phyloP scores from a whole-genome alignment of 2,329 filamentous ascomycete species.

The Chrysosporium queenslandicum region DNA sequence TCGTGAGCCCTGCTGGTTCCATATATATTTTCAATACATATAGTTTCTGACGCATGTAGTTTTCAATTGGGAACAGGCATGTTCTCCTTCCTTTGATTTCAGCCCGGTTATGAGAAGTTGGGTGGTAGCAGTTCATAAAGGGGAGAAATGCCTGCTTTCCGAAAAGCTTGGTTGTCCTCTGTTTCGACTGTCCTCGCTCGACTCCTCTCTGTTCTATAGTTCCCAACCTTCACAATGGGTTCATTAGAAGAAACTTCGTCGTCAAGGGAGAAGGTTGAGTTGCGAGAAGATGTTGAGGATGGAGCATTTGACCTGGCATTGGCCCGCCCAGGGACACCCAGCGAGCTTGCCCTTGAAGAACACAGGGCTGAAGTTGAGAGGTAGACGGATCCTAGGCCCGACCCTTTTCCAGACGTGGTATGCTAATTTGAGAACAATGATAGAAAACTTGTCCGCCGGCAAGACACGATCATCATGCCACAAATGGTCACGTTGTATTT shows the following conservation, averaged over 20 bases:
- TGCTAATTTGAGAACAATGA: background rate
- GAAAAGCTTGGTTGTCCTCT: background rate
- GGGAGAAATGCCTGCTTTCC: background rate
- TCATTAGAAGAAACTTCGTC: no score
- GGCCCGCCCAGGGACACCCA: background rate
- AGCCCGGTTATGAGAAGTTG: background rate
- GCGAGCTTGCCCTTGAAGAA: background rate
- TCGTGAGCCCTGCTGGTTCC: background rate
- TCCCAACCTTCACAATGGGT: no score
- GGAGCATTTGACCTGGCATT: background rate
- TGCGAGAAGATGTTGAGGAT: background rate
- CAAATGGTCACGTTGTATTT: slow-evolving; percentile 15
- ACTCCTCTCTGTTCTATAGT: no score
- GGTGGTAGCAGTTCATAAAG: background rate
- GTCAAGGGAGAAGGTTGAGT: background rate
- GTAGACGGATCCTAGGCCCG: background rate
- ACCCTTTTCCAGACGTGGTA: background rate
- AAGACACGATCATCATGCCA: slow-evolving; percentile 17
- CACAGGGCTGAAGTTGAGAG: slow-evolving; percentile 12
- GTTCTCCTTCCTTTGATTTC: background rate
- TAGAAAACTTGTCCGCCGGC: slow-evolving; percentile 16
- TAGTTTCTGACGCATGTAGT: background rate
- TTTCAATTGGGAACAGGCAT: background rate
- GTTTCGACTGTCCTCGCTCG: no score
- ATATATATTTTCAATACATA: no score